phyloP scores from a whole-genome alignment of 2,329 filamentous ascomycete species.

The Stagonosporopsis vannaccii region DNA sequence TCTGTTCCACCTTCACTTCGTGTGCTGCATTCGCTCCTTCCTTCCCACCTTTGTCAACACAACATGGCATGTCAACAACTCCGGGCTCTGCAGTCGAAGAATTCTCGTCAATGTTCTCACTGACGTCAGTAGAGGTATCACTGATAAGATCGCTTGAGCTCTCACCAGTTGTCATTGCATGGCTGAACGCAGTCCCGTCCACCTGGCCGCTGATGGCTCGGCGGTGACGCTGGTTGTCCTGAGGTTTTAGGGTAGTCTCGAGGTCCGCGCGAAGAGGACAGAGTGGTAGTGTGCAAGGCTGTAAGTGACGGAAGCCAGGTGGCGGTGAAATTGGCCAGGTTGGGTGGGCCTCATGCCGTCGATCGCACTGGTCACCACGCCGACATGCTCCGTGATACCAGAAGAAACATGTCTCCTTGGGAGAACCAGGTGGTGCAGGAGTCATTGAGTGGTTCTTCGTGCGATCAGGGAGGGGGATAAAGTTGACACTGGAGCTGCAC shows the following conservation, averaged over 20 bases:
- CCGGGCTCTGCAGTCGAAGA: not conserved
- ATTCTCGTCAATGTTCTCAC: not conserved
- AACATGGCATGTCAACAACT: too few relatives aligned
- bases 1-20: not conserved
- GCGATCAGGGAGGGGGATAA: not conserved
- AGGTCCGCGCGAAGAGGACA: conserved; percentile 31
- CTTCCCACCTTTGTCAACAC: not conserved
- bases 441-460: not conserved
- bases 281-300: conserved; percentile 25
- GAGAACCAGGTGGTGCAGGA: conserved; percentile 16
- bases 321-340: conserved; percentile 33
- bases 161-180: conserved; percentile 7
- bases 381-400: conserved; percentile 36
- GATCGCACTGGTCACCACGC: conserved; percentile 14
- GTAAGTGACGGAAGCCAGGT: conserved; percentile 25
- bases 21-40: not conserved
- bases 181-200: conserved; percentile 17
- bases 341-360: conserved; percentile 25
- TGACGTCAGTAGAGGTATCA: conserved; percentile 5
- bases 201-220: conserved; percentile 13
- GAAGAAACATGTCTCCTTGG: conserved; percentile 38
- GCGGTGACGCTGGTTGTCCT: not conserved
- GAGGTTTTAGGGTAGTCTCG: conserved; percentile 1
- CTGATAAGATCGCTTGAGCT: not conserved
- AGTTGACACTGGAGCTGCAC: conserved; percentile 4